These are phyloP conservation scores for Tetrapisispora phaffii DNA, from an alignment of 805 yeast genomes.

Conservation along the genomic window DNA sequence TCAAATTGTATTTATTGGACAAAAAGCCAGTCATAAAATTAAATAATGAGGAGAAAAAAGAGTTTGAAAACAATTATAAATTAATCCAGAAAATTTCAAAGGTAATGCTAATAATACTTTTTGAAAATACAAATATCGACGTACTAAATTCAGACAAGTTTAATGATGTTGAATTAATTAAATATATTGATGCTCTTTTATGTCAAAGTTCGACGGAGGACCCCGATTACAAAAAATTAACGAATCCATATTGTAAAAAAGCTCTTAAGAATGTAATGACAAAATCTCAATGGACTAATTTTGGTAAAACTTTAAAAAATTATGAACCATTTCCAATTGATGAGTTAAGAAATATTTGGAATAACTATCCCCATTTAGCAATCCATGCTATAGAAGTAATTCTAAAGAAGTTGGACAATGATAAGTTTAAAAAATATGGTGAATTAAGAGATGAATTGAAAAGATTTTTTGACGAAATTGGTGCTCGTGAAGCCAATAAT, in stretches of 20 bases:
- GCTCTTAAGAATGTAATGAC: slow-evolving; percentile 13
- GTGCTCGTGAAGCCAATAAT: slow-evolving; percentile 12
- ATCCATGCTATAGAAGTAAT: slow-evolving; percentile 16
- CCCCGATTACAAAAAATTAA: slow-evolving; percentile 3
- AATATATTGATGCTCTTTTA: slow-evolving; percentile 12
- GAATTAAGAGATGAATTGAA: slow-evolving; percentile 10
- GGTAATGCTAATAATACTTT: slow-evolving; percentile 6
- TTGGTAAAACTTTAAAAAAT: slow-evolving; percentile 6
- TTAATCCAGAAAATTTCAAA: slow-evolving; percentile 5
- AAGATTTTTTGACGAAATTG: slow-evolving; percentile 17
- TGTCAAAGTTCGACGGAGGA: slow-evolving; percentile 15
- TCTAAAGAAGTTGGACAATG: slow-evolving; percentile 3
- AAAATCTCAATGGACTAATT: slow-evolving; percentile 8
- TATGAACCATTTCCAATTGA: slow-evolving; percentile 13
- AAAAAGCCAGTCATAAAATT: slow-evolving; percentile 31
- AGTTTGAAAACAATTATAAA: slow-evolving; percentile 13
- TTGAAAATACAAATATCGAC: slow-evolving; percentile 3
- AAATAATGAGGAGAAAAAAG: slow-evolving; percentile 2
- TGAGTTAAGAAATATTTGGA: slow-evolving; percentile 19
- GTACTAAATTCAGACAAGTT: slow-evolving; percentile 6
- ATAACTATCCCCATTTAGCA: slow-evolving; percentile 22
- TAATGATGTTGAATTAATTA: slow-evolving; percentile 13
- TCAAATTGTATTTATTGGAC: slow-evolving; percentile 35
- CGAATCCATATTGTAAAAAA: slow-evolving; percentile 15
- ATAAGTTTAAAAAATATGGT: not conserved